Conservation (phyloP, 495 filamentous ascomycete genomes). For the Amphirosellinia nigrospora region DNA sequence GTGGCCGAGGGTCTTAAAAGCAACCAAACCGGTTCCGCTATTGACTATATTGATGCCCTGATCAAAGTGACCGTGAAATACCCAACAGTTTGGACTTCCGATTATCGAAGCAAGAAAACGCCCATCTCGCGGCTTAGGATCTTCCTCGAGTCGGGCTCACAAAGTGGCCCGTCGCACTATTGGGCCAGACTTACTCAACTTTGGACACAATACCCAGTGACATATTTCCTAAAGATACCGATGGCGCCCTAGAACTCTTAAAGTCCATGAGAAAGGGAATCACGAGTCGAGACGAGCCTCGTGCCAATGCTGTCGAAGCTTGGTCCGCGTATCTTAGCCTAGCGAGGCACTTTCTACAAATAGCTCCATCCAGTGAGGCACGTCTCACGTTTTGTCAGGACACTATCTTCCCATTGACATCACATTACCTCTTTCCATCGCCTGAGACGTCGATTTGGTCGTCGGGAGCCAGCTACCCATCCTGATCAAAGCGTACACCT, state of each 20-base stretch:
- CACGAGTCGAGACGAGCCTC: constrained; percentile 72
- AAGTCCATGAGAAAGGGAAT: constrained; percentile 72
- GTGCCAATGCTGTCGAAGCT: constrained; percentile 66
- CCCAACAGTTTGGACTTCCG: constrained; percentile 76
- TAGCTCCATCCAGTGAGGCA: constrained; percentile 33
- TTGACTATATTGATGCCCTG: constrained; percentile 69
- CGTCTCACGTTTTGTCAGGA: constrained; percentile 49
- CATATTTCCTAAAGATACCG: constrained; percentile 40
- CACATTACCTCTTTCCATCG: constrained; percentile 47
- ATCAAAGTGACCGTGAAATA: constrained; percentile 63
- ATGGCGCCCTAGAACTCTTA: constrained; percentile 61
- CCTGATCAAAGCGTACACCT: constrained; percentile 44
- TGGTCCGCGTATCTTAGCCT: constrained; percentile 76
- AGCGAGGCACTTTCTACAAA: constrained; percentile 53
- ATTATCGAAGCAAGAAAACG: constrained; percentile 70
- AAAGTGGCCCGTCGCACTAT: constrained; percentile 68
- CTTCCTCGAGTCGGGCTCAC: constrained; percentile 85
- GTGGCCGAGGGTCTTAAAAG: constrained; percentile 71
- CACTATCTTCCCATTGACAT: constrained; percentile 48
- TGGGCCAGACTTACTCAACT: constrained; percentile 72
- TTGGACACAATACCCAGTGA: constrained; percentile 64
- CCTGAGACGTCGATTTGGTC: constrained; percentile 44
- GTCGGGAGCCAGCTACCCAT: constrained; percentile 39
- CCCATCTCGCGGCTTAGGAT: constrained; percentile 66
- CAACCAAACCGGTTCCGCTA: constrained; percentile 73